Percentiles rank a stretch among this genome's conserved stretches.
Evolutionary conservation across 805 yeast genomes (phyloP).

Genomic region (Barnettozyma sucrosica): DNA sequence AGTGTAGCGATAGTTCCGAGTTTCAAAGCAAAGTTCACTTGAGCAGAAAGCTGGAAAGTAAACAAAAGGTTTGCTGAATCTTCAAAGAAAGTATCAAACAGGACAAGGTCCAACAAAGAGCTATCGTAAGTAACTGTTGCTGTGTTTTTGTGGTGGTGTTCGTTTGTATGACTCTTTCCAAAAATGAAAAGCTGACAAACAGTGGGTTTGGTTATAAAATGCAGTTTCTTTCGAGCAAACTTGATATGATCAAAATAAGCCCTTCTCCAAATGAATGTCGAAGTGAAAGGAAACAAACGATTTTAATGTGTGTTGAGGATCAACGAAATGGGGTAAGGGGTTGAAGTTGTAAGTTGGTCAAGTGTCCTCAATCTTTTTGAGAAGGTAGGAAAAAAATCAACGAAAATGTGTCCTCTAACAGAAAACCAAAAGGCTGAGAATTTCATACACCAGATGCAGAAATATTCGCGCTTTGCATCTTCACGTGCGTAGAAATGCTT

Average conservation of each 20-base stretch:
- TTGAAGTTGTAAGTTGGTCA: not conserved
- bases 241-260: constrained; percentile 8
- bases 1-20: constrained; percentile 1
- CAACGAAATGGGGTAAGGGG: constrained; percentile 5
- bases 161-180: constrained; percentile 4
- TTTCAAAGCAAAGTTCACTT: not conserved
- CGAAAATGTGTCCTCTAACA: constrained; percentile 1
- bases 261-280: constrained; percentile 3
- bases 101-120: not conserved
- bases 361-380: not conserved
- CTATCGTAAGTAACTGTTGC: not conserved
- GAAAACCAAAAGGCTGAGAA: not conserved
- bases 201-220: constrained; percentile 11
- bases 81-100: constrained; percentile 1
- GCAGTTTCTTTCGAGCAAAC: constrained; percentile 23
- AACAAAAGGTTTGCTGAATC: not conserved
- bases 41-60: not conserved
- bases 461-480: not conserved
- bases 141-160: not conserved
- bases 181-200: constrained; percentile 4
- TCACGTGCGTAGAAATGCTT: not conserved
- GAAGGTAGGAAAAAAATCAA: not conserved
- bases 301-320: constrained; percentile 6
- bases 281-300: constrained; percentile 10
- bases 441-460: not conserved